These are phyloP conservation scores for Chrysoporthe austroafricana DNA, from an alignment of 2,329 filamentous ascomycete species.

Conservation along the genomic window DNA sequence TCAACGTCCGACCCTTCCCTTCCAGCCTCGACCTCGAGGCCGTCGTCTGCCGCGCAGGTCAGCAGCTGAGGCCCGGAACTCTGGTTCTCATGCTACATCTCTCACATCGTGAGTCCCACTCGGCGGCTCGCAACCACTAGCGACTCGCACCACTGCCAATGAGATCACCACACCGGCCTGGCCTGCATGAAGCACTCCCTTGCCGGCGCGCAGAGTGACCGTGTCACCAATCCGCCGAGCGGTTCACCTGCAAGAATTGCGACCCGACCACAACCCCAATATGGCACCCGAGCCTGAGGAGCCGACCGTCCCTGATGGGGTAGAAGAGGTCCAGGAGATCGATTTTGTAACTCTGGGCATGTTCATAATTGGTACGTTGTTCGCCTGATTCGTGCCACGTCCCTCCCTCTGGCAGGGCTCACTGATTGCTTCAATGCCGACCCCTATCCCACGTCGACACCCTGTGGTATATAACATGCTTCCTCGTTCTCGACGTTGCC, in stretches of 20 bases:
- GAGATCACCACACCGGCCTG: neutral
- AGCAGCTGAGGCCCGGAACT: neutral
- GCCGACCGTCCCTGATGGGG: conserved; percentile 18
- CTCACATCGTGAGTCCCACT: neutral
- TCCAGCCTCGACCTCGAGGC: neutral
- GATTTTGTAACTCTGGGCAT: conserved; percentile 74
- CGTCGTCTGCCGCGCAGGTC: neutral
- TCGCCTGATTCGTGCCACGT: conserved; percentile 7
- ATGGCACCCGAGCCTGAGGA: conserved; percentile 39
- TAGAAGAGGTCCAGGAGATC: conserved; percentile 45
- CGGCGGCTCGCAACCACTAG: neutral
- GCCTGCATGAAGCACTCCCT: neutral
- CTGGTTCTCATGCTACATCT: neutral
- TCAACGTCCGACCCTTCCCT: neutral
- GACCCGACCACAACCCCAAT: conserved; percentile 4
- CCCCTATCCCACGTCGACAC: neutral
- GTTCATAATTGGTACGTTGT: conserved; percentile 68
- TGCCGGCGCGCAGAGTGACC: neutral
- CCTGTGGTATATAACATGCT: neutral
- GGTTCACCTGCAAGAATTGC: neutral
- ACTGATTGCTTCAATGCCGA: neutral
- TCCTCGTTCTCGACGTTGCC: neutral
- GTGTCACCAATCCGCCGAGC: neutral
- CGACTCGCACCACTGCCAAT: neutral
- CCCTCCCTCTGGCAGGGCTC: neutral